phyloP scores from a whole-genome alignment of 2,329 filamentous ascomycete genomes.

The Fusarium chlamydosporum region DNA sequence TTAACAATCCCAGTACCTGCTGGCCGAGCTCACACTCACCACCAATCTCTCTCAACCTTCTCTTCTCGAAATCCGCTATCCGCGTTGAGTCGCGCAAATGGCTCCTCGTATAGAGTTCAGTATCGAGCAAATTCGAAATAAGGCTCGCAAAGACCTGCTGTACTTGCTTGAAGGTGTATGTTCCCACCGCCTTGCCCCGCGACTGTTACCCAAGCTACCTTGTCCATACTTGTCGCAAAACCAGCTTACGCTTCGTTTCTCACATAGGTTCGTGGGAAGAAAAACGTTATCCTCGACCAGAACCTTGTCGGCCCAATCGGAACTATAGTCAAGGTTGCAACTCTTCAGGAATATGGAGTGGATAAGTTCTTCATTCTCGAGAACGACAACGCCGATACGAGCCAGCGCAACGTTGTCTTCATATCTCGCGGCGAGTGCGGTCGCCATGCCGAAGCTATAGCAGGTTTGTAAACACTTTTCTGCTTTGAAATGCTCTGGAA shows the following conservation, averaged over 20 bases:
- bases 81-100: constrained; percentile 68
- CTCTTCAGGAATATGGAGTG: constrained; percentile 95
- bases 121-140: constrained; percentile 81
- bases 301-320: constrained; percentile 90
- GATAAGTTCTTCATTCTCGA: constrained; percentile 98
- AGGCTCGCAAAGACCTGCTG: constrained; percentile 89
- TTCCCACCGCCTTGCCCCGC: constrained; percentile 53
- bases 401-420: constrained; percentile 95
- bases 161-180: constrained; percentile 95
- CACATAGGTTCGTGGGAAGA: constrained; percentile 92
- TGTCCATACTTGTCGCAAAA: constrained; percentile 5
- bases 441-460: constrained; percentile 85
- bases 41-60: constrained; percentile 15
- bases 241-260: constrained; percentile 31
- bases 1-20: constrained; percentile 16
- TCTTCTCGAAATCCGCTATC: constrained; percentile 24
- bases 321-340: constrained; percentile 94
- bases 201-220: constrained; percentile 27
- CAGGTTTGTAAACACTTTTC: constrained; percentile 72
- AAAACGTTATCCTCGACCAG: constrained; percentile 95
- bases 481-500: neutral
- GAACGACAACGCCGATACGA: constrained; percentile 94
- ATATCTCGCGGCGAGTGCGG: constrained; percentile 91
- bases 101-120: constrained; percentile 79
- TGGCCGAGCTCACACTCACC: constrained; percentile 35